A percentile compares a stretch with the other conserved stretches of the same genome.
These are phyloP conservation scores for Leptographium flavum DNA, from an alignment of 2,329 filamentous ascomycete genomes.

Conservation along the genomic window DNA sequence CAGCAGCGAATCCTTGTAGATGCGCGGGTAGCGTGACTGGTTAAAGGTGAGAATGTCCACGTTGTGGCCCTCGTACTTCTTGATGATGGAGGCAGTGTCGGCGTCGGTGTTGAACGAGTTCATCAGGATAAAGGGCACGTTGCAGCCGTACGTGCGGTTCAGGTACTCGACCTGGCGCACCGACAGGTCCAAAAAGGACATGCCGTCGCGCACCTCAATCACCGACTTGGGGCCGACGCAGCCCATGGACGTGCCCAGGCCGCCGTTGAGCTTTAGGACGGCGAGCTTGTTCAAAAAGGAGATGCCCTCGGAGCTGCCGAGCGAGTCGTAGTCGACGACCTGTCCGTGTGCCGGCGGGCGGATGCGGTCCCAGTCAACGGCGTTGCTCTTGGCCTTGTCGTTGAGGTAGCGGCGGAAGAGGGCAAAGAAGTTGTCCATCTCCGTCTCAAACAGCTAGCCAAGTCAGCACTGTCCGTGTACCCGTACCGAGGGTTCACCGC, in stretches of 20 bases:
- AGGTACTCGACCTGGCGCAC: conserved; percentile 98
- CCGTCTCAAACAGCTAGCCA: conserved; percentile 80
- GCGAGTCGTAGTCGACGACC: conserved; percentile 86
- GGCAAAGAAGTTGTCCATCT: conserved; percentile 99
- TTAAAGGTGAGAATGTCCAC: conserved; percentile 99
- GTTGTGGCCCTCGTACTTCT: conserved; percentile 99
- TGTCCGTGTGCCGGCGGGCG: conserved; percentile 83
- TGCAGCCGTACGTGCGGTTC: conserved; percentile 94
- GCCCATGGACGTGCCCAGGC: conserved; percentile 98
- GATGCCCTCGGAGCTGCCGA: conserved; percentile 79
- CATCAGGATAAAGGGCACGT: conserved; percentile 97
- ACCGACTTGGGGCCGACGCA: conserved; percentile 99
- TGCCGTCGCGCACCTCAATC: conserved; percentile 98
- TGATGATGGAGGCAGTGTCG: conserved; percentile 97
- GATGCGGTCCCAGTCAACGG: conserved; percentile 93
- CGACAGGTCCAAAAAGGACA: conserved; percentile 98
- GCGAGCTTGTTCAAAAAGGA: conserved; percentile 95
- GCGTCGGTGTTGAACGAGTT: conserved; percentile 99
- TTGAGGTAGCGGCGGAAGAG: conserved; percentile 97
- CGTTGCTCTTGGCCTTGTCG: conserved; percentile 96
- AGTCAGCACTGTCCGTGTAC: not conserved
- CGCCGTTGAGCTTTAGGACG: conserved; percentile 97
- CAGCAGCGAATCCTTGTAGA: conserved; percentile 95
- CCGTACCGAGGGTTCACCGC: too few relatives aligned
- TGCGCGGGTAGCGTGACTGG: conserved; percentile 95